Conservation (phyloP, 495 filamentous ascomycete genomes). For the Acidiella bohemica region DNA sequence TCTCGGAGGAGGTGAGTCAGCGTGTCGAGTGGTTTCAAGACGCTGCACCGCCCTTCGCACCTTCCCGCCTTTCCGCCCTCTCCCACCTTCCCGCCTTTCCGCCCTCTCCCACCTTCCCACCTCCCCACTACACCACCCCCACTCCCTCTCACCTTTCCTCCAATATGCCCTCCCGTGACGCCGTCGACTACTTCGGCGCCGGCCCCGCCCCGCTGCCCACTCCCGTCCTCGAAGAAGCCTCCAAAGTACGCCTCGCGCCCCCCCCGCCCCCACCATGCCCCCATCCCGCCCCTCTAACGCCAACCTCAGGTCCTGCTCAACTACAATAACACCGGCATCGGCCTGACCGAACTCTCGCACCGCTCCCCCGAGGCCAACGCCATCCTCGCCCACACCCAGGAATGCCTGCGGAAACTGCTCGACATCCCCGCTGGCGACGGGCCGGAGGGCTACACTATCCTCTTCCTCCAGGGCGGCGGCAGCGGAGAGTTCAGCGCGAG, state of each 20-base stretch:
- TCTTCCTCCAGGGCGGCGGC: conserved; percentile 76
- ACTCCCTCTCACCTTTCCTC: too few relatives aligned
- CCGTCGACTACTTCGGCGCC: not conserved
- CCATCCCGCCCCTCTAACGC: too few relatives aligned
- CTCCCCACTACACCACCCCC: too few relatives aligned
- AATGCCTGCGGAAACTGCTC: conserved; percentile 37
- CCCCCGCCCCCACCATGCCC: conserved; percentile 55
- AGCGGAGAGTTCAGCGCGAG: conserved; percentile 69
- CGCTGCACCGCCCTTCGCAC: too few relatives aligned
- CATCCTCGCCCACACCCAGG: conserved; percentile 29
- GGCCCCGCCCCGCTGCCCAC: conserved; percentile 72
- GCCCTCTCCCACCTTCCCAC: too few relatives aligned
- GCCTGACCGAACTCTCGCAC: conserved; percentile 77
- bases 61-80: too few relatives aligned
- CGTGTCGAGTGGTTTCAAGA: too few relatives aligned
- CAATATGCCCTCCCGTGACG: not conserved
- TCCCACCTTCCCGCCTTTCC: too few relatives aligned
- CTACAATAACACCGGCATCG: conserved; percentile 67
- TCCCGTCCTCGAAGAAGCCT: conserved; percentile 56
- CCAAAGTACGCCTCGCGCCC: conserved; percentile 63
- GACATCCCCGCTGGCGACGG: conserved; percentile 45
- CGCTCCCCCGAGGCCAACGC: conserved; percentile 58
- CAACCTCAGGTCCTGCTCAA: conserved; percentile 77
- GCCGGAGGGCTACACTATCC: conserved; percentile 52
- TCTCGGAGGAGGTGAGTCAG: too few relatives aligned